Evolutionary conservation across 768 basidiomycete species (phyloP).

Genomic region (Phaeolepiota aurea): DNA sequence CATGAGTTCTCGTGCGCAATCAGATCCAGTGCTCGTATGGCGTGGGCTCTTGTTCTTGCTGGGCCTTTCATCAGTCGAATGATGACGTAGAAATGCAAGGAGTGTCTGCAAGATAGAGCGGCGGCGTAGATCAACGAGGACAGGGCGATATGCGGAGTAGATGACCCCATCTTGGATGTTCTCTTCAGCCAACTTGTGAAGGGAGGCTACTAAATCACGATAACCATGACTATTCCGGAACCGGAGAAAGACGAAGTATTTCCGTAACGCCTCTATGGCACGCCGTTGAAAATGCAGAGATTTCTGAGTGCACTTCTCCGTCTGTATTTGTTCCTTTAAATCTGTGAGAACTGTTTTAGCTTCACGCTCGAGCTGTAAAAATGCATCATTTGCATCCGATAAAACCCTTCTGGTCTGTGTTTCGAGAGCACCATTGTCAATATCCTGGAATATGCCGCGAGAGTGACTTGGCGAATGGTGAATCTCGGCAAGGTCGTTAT

Average conservation of each 20-base stretch:
- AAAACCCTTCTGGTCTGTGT: constrained; percentile 26
- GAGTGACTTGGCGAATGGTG: constrained; percentile 22
- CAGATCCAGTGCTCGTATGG: constrained; percentile 9
- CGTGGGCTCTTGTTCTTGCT: too few relatives aligned
- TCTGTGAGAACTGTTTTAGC: constrained; percentile 29
- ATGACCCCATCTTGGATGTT: constrained; percentile 13
- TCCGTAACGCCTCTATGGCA: constrained; percentile 29
- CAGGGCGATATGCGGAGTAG: constrained; percentile 18
- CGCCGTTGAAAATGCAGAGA: constrained; percentile 19
- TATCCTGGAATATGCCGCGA: constrained; percentile 34
- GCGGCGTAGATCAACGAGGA: constrained; percentile 20
- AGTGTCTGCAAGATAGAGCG: constrained; percentile 23
- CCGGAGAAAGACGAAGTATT: constrained; percentile 48
- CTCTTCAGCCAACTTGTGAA: constrained; percentile 12
- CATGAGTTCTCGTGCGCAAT: constrained; percentile 23
- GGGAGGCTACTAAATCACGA: constrained; percentile 24
- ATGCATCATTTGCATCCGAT: constrained; percentile 33
- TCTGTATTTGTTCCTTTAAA: constrained; percentile 23
- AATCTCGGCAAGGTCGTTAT: constrained; percentile 40
- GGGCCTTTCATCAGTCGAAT: constrained; percentile 11
- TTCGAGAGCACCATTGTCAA: constrained; percentile 23
- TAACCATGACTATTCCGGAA: constrained; percentile 48
- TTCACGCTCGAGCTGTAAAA: constrained; percentile 31
- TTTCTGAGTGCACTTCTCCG: constrained; percentile 14
- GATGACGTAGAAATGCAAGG: constrained; percentile 21